These are phyloP conservation scores for Telopea speciosissima DNA, from an alignment of 177 flowering plant species.

Conservation along the genomic window DNA sequence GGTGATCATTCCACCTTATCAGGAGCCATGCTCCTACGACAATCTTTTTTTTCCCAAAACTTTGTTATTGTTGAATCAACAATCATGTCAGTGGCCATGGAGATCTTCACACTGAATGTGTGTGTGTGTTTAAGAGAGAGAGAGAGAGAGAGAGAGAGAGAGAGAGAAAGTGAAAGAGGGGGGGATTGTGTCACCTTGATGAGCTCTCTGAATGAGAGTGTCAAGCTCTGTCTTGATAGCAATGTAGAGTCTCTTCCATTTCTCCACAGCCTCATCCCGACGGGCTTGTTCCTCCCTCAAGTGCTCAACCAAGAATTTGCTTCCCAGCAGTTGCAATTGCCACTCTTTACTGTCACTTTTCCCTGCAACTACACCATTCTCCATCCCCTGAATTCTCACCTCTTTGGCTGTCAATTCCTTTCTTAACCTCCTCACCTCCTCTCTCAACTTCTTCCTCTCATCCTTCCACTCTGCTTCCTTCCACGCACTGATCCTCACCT, in stretches of 20 bases:
- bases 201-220: conserved; percentile 60
- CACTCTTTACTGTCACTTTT: conserved; percentile 20
- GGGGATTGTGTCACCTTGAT: conserved; percentile 30
- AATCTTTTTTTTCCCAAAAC: too few species aligned
- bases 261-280: conserved; percentile 63
- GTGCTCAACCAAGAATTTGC: conserved; percentile 29
- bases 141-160: not conserved
- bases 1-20: too few species aligned
- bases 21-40: too few species aligned
- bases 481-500: conserved; percentile 30
- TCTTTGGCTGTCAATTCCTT: conserved; percentile 37
- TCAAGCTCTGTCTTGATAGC: conserved; percentile 79
- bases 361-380: conserved; percentile 11
- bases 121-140: too few species aligned
- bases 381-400: conserved; percentile 22
- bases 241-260: conserved; percentile 77
- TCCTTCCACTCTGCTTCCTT: conserved; percentile 47
- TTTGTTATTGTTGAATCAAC: too few species aligned
- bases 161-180: conserved; percentile 6
- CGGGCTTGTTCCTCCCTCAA: conserved; percentile 46
- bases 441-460: conserved; percentile 48
- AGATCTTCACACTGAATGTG: too few species aligned
- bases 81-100: too few species aligned
- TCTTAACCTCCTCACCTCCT: conserved; percentile 40
- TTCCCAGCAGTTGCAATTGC: conserved; percentile 12